Base-by-base conservation (phyloP, 495 filamentous ascomycete genomes). In the Neohortaea acidophila region DNA sequence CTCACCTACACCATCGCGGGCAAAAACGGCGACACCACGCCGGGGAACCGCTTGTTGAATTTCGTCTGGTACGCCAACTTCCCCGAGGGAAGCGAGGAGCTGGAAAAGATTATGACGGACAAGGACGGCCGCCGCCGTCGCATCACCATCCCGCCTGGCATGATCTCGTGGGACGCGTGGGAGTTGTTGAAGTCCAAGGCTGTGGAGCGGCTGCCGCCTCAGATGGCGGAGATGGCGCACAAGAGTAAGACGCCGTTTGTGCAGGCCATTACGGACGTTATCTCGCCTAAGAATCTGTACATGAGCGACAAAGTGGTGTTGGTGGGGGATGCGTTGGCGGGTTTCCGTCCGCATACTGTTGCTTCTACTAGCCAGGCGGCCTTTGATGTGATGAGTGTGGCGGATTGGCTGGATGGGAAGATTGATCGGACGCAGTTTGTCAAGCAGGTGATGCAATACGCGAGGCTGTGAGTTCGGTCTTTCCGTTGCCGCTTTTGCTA, bases 61-160 rank as follows among this genome's bases (percentile, higher is more conserved):
- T 69, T 63, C 41, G 70, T 74, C 32, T 76, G 67, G 55, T 76
- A 74, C 47, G 58, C 55, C 37, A 73, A 72, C 39, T 71, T 66
- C 43, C 54, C 62, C 6, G 57, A 57, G 28, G 55, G 52, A 11
- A 66, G 63, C 0, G 28, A 54, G 6, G 67, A 65, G 32, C 50
- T 67, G 21, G 59, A 63, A 20, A 58, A 61, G 35, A 57, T 75
- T 15, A 61, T 75, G 56, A 74, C 69, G 2, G 70, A 73, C 44
- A 51, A 43, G 20, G 34, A 67, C 5, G 71, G 69, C 4, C 38
- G 54, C 10, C 44, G 53, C 2, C 64, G 67, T 24, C 54, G 49
- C 14, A 60, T 68, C 33, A 70, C 69, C 1, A 46, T 74, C 20
- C 68, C 66, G 13, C 59, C 63, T 0, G 68, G 69, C 0, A 59